Evolutionary conservation across 225 moss, liverwort and hornwort species (phyloP).

Genomic region (Marchantia paleacea): DNA sequence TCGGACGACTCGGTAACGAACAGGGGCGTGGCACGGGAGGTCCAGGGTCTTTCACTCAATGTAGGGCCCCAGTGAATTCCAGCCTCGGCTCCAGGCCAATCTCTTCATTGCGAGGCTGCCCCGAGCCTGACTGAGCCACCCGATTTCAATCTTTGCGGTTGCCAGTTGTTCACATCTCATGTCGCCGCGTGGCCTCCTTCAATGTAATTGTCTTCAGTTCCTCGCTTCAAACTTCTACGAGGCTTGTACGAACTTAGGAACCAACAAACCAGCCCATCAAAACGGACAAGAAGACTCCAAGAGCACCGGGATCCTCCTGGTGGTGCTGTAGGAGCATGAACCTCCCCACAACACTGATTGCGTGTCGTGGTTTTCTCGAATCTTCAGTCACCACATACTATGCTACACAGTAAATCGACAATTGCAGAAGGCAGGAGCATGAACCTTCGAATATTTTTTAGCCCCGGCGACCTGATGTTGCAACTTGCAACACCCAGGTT

Average conservation of each 20-base stretch:
- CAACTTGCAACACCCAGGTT: no score
- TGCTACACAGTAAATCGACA: neutral
- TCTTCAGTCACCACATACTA: no score
- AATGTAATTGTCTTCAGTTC: neutral
- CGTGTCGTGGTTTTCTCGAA: neutral
- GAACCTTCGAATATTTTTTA: neutral
- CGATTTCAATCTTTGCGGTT: constrained; percentile 11
- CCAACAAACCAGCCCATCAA: neutral
- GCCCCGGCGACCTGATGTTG: no score
- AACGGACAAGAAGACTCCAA: constrained; percentile 16
- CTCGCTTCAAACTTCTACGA: neutral
- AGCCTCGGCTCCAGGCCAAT: constrained; percentile 19
- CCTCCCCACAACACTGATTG: neutral
- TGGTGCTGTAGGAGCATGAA: constrained; percentile 12
- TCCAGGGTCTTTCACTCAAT: constrained; percentile 10
- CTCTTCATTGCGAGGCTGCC: constrained; percentile 24
- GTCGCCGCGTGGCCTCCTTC: neutral
- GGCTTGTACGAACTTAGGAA: neutral
- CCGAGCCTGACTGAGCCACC: constrained; percentile 21
- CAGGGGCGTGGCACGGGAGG: neutral
- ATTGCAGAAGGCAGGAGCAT: neutral
- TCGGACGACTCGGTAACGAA: neutral
- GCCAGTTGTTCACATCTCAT: constrained; percentile 3
- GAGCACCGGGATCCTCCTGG: neutral
- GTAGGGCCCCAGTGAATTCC: constrained; percentile 23